These are phyloP conservation scores for Leccinum pachyderme DNA, from an alignment of 1,284 basidiomycete species.

Conservation along the genomic window DNA sequence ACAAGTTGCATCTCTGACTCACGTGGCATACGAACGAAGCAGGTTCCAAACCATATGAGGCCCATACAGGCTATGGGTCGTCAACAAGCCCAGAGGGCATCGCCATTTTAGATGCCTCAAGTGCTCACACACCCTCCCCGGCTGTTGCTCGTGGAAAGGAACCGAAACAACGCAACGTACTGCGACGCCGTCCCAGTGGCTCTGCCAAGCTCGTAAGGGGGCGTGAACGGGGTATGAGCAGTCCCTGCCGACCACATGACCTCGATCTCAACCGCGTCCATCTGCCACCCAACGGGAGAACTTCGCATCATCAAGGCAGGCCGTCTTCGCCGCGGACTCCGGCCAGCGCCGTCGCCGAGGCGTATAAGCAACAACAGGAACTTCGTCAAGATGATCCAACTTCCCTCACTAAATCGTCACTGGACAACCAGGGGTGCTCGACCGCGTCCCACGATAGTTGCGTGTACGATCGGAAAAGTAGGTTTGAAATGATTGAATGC, in stretches of 20 bases:
- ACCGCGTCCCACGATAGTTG: constrained; percentile 6
- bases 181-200: constrained; percentile 44
- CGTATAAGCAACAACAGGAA: constrained; percentile 53
- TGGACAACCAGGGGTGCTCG: constrained; percentile 11
- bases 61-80: not conserved
- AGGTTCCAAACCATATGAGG: constrained; percentile 1
- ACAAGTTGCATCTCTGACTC: not conserved
- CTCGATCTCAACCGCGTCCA: not conserved
- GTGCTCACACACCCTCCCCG: not conserved
- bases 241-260: not conserved
- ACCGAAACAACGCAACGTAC: constrained; percentile 41
- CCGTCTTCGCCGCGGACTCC: constrained; percentile 43
- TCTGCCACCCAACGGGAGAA: not conserved
- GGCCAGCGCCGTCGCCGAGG: constrained; percentile 53
- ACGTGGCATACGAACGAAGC: constrained; percentile 20
- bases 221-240: constrained; percentile 16
- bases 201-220: constrained; percentile 31
- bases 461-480: constrained; percentile 12
- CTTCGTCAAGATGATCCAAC: constrained; percentile 21
- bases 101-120: constrained; percentile 3
- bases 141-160: constrained; percentile 15
- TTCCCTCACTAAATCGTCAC: constrained; percentile 8
- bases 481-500: constrained; percentile 7
- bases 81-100: constrained; percentile 14
- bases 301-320: not conserved